Evolutionary conservation across 257 asterid species (phyloP).

Genomic region (Nicotiana obtusifolia): DNA sequence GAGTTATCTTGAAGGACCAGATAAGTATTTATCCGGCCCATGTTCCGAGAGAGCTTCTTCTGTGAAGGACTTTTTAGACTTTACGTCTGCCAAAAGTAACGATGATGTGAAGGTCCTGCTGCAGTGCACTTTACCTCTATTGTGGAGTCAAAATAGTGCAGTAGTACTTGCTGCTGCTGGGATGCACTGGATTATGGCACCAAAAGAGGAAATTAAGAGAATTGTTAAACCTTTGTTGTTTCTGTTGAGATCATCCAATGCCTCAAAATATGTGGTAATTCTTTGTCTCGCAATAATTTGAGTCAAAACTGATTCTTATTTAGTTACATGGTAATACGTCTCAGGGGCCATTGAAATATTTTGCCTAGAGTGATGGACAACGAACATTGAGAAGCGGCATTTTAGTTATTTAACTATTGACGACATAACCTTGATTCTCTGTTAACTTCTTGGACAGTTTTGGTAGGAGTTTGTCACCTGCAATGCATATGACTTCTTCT

Average conservation of each 20-base stretch:
- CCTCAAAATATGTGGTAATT: slow-evolving; percentile 92
- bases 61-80: slow-evolving; percentile 37
- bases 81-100: slow-evolving; percentile 73
- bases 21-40: slow-evolving; percentile 64
- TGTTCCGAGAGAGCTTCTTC: slow-evolving; percentile 39
- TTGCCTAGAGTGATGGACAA: not conserved
- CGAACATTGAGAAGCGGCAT: not conserved
- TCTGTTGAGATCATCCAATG: slow-evolving; percentile 81
- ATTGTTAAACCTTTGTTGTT: slow-evolving; percentile 87
- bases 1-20: slow-evolving; percentile 96
- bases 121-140: slow-evolving; percentile 81
- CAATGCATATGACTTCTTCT: slow-evolving; percentile 8
- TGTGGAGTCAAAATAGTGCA: slow-evolving; percentile 90
- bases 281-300: not conserved
- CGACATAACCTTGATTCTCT: not conserved
- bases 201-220: slow-evolving; percentile 59
- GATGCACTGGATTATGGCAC: slow-evolving; percentile 98
- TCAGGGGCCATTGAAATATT: not conserved
- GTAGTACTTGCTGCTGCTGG: slow-evolving; percentile 99
- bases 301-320: slow-evolving; percentile 5
- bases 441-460: slow-evolving; percentile 2
- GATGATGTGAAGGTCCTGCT: slow-evolving; percentile 74
- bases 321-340: slow-evolving; percentile 5
- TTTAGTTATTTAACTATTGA: not conserved
- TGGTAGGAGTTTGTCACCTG: not conserved